Conservation (phyloP, 805 yeast species). For the Scheffersomyces coipomensis region DNA sequence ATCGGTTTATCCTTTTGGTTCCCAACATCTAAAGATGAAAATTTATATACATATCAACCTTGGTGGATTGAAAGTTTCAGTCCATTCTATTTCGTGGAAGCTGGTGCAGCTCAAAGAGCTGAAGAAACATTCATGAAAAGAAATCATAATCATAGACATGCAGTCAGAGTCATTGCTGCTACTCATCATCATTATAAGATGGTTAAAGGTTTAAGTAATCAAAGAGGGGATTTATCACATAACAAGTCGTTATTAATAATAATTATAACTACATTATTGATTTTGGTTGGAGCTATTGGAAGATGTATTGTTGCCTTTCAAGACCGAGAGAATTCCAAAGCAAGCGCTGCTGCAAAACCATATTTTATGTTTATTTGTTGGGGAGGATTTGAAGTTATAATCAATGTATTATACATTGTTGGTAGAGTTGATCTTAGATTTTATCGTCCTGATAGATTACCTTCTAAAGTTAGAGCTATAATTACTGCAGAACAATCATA, state of each 20-base stretch:
- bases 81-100: slow-evolving; percentile 57
- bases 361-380: slow-evolving; percentile 65
- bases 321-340: slow-evolving; percentile 11
- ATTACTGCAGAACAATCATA: slow-evolving; percentile 37
- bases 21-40: slow-evolving; percentile 50
- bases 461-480: slow-evolving; percentile 33
- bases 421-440: slow-evolving; percentile 73
- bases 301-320: slow-evolving; percentile 50
- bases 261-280: slow-evolving; percentile 43
- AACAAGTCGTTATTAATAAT: slow-evolving; percentile 50
- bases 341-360: slow-evolving; percentile 36
- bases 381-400: slow-evolving; percentile 62
- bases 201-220: slow-evolving; percentile 30
- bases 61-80: slow-evolving; percentile 73
- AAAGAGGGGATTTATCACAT: slow-evolving; percentile 46
- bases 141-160: slow-evolving; percentile 47
- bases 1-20: slow-evolving; percentile 50
- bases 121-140: slow-evolving; percentile 44
- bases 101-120: slow-evolving; percentile 49
- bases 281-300: slow-evolving; percentile 50
- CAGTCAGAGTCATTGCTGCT: slow-evolving; percentile 61
- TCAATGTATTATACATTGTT: slow-evolving; percentile 52
- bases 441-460: slow-evolving; percentile 68
- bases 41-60: slow-evolving; percentile 63
- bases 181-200: slow-evolving; percentile 42